phyloP scores from a whole-genome alignment of 768 basidiomycete genomes.

The Heimioporus sp. region DNA sequence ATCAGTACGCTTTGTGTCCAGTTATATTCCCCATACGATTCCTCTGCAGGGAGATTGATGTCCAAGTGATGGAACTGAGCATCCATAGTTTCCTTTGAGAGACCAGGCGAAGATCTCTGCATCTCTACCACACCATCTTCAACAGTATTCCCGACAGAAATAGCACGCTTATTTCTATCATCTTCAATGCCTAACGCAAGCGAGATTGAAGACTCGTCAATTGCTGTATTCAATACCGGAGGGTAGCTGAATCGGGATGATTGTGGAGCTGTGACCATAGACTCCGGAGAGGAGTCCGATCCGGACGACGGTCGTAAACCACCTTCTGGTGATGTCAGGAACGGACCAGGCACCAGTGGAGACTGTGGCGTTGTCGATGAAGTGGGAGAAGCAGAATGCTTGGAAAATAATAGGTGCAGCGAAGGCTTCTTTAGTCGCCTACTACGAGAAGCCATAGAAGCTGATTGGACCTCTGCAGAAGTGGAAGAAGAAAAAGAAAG shows the following conservation, averaged over 20 bases:
- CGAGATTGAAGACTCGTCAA: slow-evolving; percentile 54
- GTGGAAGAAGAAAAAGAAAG: slow-evolving; percentile 31
- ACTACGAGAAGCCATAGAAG: slow-evolving; percentile 33
- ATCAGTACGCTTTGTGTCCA: slow-evolving; percentile 75
- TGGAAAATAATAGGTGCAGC: slow-evolving; percentile 64
- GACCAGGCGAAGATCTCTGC: slow-evolving; percentile 22
- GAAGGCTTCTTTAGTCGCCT: slow-evolving; percentile 63
- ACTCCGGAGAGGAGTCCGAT: slow-evolving; percentile 34
- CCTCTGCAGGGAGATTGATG: slow-evolving; percentile 33
- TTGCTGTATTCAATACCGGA: slow-evolving; percentile 58
- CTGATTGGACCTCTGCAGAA: slow-evolving; percentile 34
- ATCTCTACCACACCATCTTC: slow-evolving; percentile 6
- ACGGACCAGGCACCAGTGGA: slow-evolving; percentile 15
- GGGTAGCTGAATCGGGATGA: slow-evolving; percentile 47
- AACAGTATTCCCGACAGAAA: slow-evolving; percentile 9
- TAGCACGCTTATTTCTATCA: slow-evolving; percentile 22
- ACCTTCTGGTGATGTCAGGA: slow-evolving; percentile 15
- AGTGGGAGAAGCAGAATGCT: slow-evolving; percentile 54
- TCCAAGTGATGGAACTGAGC: slow-evolving; percentile 27
- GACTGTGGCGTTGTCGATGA: slow-evolving; percentile 29
- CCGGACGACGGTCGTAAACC: slow-evolving; percentile 25
- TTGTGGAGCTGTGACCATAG: slow-evolving; percentile 61
- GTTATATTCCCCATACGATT: slow-evolving; percentile 49
- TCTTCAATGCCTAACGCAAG: slow-evolving; percentile 29
- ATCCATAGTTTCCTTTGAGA: slow-evolving; percentile 18